These are phyloP conservation scores for Mortierella sp. DNA, from an alignment of 371 early-diverging fungal species.

Conservation along the genomic window DNA sequence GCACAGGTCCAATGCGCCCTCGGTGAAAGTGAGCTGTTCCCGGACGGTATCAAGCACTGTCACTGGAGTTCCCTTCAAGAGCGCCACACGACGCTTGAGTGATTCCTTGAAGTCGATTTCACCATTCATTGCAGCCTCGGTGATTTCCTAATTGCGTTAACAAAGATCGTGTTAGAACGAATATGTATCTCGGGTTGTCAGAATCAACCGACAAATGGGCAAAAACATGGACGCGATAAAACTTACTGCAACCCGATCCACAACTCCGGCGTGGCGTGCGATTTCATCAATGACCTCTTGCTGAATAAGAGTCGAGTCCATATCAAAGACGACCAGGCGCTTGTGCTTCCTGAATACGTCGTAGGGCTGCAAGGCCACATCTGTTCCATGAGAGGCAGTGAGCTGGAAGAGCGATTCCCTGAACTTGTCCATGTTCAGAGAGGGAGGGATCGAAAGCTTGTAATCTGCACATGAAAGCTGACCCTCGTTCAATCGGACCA, in stretches of 20 bases:
- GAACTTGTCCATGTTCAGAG: conserved; percentile 68
- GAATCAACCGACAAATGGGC: neutral
- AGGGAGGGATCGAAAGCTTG: conserved; percentile 77
- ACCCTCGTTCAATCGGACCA: conserved; percentile 76
- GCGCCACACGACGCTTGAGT: conserved; percentile 83
- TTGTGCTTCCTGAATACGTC: conserved; percentile 91
- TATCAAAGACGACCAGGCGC: conserved; percentile 96
- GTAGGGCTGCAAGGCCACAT: conserved; percentile 89
- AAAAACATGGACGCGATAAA: neutral
- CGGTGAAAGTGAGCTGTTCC: conserved; percentile 82
- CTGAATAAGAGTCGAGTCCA: conserved; percentile 98
- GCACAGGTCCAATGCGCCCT: conserved; percentile 92
- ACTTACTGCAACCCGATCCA: conserved; percentile 89
- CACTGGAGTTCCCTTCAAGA: conserved; percentile 90
- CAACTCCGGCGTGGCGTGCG: conserved; percentile 91
- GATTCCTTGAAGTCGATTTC: conserved; percentile 97
- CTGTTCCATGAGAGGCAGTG: conserved; percentile 75
- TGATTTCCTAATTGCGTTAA: no score
- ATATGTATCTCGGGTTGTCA: no score
- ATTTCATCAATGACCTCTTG: conserved; percentile 99
- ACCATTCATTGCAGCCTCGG: conserved; percentile 96
- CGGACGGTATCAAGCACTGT: conserved; percentile 82
- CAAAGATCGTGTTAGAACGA: no score
- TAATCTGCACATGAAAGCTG: conserved; percentile 82
- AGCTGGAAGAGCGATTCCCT: conserved; percentile 77